Evolutionary conservation across 495 filamentous ascomycete species (phyloP).

Genomic region (Aspergillus carlsbadensis): DNA sequence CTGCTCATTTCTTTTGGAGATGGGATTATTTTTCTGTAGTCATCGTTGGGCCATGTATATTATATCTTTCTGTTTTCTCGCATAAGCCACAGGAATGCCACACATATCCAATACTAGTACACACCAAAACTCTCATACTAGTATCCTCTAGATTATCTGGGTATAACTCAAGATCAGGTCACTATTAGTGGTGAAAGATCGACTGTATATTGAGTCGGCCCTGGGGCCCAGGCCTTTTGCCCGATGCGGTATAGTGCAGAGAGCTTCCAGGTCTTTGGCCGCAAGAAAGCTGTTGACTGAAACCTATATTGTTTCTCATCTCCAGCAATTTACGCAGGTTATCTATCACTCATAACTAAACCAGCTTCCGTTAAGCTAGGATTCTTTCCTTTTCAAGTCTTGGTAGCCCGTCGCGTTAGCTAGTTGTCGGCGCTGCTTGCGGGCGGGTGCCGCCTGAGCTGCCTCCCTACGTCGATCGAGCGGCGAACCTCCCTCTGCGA

Average conservation of each 20-base stretch:
- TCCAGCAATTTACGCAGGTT: neutral
- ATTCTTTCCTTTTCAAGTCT: neutral
- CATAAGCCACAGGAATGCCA: too few relatives aligned
- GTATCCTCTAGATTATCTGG: neutral
- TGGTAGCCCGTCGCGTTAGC: slow-evolving; percentile 1
- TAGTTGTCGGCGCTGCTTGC: slow-evolving; percentile 19
- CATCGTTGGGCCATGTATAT: slow-evolving; percentile 13
- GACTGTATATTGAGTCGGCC: too few relatives aligned
- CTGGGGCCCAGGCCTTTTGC: neutral
- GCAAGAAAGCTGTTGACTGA: slow-evolving; percentile 22
- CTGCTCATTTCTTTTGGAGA: neutral
- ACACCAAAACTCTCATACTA: neutral
- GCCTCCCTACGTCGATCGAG: slow-evolving; percentile 34
- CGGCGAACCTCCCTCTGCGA: slow-evolving; percentile 26
- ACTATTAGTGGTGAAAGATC: too few relatives aligned
- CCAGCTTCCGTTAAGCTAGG: neutral
- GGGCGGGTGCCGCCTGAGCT: slow-evolving; percentile 40
- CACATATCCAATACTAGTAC: too few relatives aligned
- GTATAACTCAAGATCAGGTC: too few relatives aligned
- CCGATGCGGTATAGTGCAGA: slow-evolving; percentile 22
- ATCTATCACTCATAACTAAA: neutral
- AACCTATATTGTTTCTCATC: slow-evolving; percentile 3
- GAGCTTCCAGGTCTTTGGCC: slow-evolving; percentile 20
- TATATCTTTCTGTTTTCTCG: slow-evolving; percentile 8
- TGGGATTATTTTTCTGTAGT: neutral